phyloP scores from a whole-genome alignment of 176 grass and related monocot genomes.

The Otatea glauca region DNA sequence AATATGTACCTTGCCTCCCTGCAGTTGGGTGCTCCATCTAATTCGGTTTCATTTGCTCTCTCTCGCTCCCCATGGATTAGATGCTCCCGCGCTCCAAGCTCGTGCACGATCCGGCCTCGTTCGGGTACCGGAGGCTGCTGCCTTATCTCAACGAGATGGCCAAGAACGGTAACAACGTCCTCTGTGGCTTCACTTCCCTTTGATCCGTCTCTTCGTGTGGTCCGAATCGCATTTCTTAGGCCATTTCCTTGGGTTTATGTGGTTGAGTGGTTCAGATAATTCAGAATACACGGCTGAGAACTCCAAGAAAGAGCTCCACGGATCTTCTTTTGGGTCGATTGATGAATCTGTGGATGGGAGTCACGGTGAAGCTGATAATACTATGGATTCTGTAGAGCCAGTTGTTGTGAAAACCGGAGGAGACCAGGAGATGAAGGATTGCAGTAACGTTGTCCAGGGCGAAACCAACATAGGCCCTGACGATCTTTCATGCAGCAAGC shows the following conservation, averaged over 20 bases:
- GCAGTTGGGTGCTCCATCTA: not conserved
- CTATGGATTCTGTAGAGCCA: not conserved
- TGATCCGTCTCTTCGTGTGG: not conserved
- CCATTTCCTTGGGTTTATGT: not conserved
- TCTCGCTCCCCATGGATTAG: constrained; percentile 20
- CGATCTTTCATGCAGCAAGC: constrained; percentile 31
- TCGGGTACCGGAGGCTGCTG: constrained; percentile 58
- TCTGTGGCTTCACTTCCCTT: not conserved
- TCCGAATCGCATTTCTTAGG: not conserved
- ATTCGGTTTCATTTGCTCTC: not conserved
- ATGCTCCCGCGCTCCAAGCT: constrained; percentile 49
- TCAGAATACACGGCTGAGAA: not conserved
- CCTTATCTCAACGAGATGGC: constrained; percentile 57
- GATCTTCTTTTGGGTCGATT: not conserved
- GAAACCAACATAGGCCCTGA: not conserved
- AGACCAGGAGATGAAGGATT: constrained; percentile 36
- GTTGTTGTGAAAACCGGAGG: not conserved
- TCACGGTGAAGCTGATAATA: not conserved
- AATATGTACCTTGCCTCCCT: not conserved
- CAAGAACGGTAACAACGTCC: constrained; percentile 40
- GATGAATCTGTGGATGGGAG: not conserved
- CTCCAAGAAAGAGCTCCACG: not conserved
- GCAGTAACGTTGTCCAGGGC: not conserved
- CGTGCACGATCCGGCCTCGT: constrained; percentile 47
- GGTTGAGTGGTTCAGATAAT: not conserved